phyloP scores from a whole-genome alignment of 352 stramenopile genomes.

The Phytophthora ramorum region DNA sequence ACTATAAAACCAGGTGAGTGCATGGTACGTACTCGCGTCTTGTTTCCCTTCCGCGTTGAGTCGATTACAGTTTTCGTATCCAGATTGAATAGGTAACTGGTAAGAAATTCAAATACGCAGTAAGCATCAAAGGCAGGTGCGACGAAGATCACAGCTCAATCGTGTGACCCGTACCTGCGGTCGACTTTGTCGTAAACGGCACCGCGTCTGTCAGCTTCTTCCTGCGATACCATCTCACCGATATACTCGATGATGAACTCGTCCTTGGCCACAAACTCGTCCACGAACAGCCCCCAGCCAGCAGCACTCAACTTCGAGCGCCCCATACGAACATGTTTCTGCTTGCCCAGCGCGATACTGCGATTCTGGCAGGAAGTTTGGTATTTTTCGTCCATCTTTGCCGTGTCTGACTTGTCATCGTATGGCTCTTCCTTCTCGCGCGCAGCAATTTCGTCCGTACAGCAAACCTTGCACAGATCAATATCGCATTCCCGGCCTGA shows the following conservation, averaged over 20 bases:
- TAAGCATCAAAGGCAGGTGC: conserved; percentile 2
- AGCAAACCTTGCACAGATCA: conserved; percentile 90
- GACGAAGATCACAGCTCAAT: background rate
- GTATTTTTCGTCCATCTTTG: conserved; percentile 30
- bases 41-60: conserved; percentile 95
- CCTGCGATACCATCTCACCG: conserved; percentile 93
- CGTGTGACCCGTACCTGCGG: conserved; percentile 47
- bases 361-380: conserved; percentile 74
- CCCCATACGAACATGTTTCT: conserved; percentile 78
- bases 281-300: conserved; percentile 94
- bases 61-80: conserved; percentile 93
- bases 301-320: conserved; percentile 81
- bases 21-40: conserved; percentile 74
- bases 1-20: background rate
- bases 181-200: conserved; percentile 91
- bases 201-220: conserved; percentile 91
- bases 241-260: conserved; percentile 97
- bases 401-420: conserved; percentile 14
- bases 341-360: conserved; percentile 53
- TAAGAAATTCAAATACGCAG: background rate
- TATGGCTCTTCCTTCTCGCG: conserved; percentile 26
- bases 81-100: conserved; percentile 95
- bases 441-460: conserved; percentile 50
- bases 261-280: conserved; percentile 88
- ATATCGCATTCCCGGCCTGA: conserved; percentile 93